phyloP scores from a whole-genome alignment of 2,329 filamentous ascomycete genomes.

The Tolypocladium album region DNA sequence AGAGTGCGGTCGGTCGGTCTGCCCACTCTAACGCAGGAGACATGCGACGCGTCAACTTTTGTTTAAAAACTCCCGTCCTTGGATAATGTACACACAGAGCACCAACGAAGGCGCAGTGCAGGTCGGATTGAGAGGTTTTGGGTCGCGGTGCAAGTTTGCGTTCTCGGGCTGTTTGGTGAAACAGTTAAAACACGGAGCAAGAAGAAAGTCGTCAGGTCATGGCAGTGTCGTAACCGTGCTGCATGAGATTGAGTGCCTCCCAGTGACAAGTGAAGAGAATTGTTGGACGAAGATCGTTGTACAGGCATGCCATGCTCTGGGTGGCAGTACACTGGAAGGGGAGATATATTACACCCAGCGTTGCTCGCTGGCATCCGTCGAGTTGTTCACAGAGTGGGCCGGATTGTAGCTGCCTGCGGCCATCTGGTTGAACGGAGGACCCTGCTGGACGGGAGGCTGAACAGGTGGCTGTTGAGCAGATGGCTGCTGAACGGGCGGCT shows the following conservation, averaged over 20 bases:
- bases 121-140: constrained; percentile 11
- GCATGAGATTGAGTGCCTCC: constrained; percentile 16
- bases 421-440: constrained; percentile 16
- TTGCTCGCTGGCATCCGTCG: constrained; percentile 20
- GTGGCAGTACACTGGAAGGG: constrained; percentile 11
- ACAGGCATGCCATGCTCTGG: constrained; percentile 18
- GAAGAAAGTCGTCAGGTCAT: constrained; percentile 31
- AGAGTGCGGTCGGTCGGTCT: constrained; percentile 12
- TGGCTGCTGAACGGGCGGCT: not conserved
- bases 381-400: constrained; percentile 12
- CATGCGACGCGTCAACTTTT: constrained; percentile 1
- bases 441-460: not conserved
- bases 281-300: constrained; percentile 16
- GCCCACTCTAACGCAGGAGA: constrained; percentile 2
- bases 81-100: constrained; percentile 24
- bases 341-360: constrained; percentile 27
- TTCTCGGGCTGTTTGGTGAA: constrained; percentile 8
- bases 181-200: constrained; percentile 20
- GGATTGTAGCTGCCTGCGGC: constrained; percentile 14
- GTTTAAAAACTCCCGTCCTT: constrained; percentile 12
- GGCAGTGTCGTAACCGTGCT: constrained; percentile 23
- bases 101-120: constrained; percentile 15
- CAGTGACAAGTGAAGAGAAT: constrained; percentile 11
- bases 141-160: constrained; percentile 13
- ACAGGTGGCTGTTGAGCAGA: not conserved